phyloP scores from a whole-genome alignment of 2,329 filamentous ascomycete genomes.

The Ceratocystis cubensis region DNA sequence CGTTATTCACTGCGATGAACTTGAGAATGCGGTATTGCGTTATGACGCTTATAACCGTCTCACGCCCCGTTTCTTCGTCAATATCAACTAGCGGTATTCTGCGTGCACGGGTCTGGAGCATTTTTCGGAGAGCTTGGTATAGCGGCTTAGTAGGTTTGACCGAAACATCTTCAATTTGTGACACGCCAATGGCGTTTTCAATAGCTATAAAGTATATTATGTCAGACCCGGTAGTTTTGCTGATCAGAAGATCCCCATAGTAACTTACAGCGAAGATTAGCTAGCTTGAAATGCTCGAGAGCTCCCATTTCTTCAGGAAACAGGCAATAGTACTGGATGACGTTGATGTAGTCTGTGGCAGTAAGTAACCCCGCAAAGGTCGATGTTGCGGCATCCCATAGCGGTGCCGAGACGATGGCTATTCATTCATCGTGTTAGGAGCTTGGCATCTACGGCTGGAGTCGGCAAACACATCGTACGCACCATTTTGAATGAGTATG shows the following conservation, averaged over 20 bases:
- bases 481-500: slow-evolving; percentile 91
- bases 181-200: slow-evolving; percentile 82
- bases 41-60: slow-evolving; percentile 91
- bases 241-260: not conserved
- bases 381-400: slow-evolving; percentile 91
- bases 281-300: slow-evolving; percentile 86
- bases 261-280: slow-evolving; percentile 69
- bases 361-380: slow-evolving; percentile 90
- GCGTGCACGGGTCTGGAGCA: slow-evolving; percentile 85
- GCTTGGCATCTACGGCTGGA: not conserved
- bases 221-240: not conserved
- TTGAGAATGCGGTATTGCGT: slow-evolving; percentile 98
- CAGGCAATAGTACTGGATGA: slow-evolving; percentile 98
- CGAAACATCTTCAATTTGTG: slow-evolving; percentile 88
- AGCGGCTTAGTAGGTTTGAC: slow-evolving; percentile 81
- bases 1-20: slow-evolving; percentile 89
- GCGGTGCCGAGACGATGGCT: slow-evolving; percentile 94
- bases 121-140: slow-evolving; percentile 87
- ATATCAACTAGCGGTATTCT: slow-evolving; percentile 87
- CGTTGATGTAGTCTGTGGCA: slow-evolving; percentile 94
- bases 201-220: slow-evolving; percentile 51
- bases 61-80: slow-evolving; percentile 83
- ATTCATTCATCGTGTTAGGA: not conserved
- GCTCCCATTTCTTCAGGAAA: slow-evolving; percentile 80
- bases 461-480: not conserved